These are phyloP conservation scores for Eucalyptus curtisii DNA, from an alignment of 345 rosid species.

Conservation along the genomic window DNA sequence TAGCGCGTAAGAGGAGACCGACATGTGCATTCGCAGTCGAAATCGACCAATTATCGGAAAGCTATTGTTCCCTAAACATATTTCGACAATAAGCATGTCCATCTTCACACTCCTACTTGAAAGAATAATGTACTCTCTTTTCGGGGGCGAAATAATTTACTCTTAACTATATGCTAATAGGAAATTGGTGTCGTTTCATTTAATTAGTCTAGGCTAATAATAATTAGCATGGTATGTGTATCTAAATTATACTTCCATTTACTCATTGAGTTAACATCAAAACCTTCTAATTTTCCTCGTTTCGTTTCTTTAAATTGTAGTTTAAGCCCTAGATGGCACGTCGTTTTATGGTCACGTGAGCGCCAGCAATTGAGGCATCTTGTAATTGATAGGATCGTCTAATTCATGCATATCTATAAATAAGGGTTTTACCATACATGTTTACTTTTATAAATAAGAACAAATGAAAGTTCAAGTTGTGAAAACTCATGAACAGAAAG, in stretches of 20 bases:
- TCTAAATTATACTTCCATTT: neutral
- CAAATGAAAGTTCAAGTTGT: neutral
- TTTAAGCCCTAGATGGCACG: neutral
- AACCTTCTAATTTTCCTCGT: neutral
- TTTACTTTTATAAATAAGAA: neutral
- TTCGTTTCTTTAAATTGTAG: neutral
- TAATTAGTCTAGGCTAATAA: neutral
- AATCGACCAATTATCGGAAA: neutral
- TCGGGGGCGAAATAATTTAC: neutral
- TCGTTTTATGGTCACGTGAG: neutral
- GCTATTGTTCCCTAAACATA: neutral
- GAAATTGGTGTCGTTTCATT: neutral
- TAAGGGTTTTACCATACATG: neutral
- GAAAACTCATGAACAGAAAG: too few species aligned
- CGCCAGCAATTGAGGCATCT: neutral
- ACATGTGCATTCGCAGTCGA: neutral
- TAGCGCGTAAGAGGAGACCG: neutral
- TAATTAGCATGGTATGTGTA: neutral
- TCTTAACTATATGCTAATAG: neutral
- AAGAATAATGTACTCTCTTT: neutral
- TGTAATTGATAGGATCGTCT: neutral
- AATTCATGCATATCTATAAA: neutral
- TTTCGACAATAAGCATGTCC: neutral
- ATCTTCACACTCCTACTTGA: neutral
- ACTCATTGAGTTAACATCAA: neutral